Evolutionary conservation across 208 protist species (phyloP).

Genomic region (Acanthamoeba polyphaga): DNA sequence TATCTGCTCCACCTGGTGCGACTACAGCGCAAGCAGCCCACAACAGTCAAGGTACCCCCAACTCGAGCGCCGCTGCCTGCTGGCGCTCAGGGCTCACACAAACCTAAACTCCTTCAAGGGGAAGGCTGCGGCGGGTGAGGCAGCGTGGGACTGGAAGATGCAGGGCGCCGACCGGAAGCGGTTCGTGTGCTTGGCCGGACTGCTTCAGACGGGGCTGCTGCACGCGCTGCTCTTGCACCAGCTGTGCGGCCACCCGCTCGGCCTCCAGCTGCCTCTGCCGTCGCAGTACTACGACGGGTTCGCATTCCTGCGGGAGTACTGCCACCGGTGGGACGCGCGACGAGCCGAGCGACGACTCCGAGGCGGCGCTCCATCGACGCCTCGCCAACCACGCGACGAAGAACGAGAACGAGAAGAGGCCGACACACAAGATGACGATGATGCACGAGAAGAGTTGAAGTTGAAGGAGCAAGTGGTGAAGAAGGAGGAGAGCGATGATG

Average conservation of each 20-base stretch:
- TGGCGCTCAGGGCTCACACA: neutral
- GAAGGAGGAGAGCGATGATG: neutral
- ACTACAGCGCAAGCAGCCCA: neutral
- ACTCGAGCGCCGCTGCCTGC: neutral
- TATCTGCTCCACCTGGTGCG: slow-evolving; percentile 30
- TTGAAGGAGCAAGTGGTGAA: neutral
- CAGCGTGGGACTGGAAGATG: slow-evolving; percentile 42
- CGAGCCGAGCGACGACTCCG: neutral
- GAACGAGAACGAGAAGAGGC: neutral
- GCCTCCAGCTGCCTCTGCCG: neutral
- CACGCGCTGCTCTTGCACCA: slow-evolving; percentile 31
- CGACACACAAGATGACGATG: neutral
- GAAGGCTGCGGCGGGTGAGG: neutral
- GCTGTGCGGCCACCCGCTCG: slow-evolving; percentile 35
- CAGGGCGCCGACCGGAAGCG: slow-evolving; percentile 16
- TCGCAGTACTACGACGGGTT: slow-evolving; percentile 24
- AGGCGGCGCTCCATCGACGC: neutral
- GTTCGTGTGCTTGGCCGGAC: slow-evolving; percentile 29
- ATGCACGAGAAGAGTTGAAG: neutral
- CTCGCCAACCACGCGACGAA: neutral
- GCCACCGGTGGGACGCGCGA: neutral
- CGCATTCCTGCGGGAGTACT: neutral
- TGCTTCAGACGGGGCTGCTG: slow-evolving; percentile 17
- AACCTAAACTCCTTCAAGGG: neutral
- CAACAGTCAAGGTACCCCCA: neutral